A percentile compares a stretch with the other conserved stretches of the same genome.
phyloP scores from a whole-genome alignment of 257 asterid species.

The Solanum medicagineum region DNA sequence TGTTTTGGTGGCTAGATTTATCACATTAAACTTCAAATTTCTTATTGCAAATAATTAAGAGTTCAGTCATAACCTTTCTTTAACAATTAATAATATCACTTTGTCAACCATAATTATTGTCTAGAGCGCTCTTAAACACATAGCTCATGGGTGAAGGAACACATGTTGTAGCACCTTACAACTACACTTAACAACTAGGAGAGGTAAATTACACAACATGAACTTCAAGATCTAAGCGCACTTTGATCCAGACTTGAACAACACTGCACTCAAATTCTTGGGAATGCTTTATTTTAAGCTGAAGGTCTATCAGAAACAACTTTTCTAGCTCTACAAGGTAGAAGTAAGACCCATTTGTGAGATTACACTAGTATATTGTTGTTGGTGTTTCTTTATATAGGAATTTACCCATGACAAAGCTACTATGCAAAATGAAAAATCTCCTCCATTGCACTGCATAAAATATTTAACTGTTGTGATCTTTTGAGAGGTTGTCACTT shows the following conservation, averaged over 20 bases:
- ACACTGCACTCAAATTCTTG: background rate
- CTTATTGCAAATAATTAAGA: background rate
- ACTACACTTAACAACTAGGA: background rate
- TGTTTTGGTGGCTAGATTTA: background rate
- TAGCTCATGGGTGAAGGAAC: background rate
- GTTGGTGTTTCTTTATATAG: background rate
- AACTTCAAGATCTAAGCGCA: no score
- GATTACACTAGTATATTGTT: background rate
- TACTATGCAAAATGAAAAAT: background rate
- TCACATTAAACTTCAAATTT: background rate
- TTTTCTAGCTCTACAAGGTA: background rate
- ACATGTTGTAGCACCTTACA: background rate
- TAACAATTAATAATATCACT: background rate
- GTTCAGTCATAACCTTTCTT: background rate
- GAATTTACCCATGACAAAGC: background rate
- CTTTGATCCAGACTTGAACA: no score
- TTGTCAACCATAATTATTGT: background rate
- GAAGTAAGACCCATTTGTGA: background rate
- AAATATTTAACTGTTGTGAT: background rate
- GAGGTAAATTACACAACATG: no score
- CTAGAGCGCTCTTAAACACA: background rate
- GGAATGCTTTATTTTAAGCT: background rate
- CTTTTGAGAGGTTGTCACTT: background rate
- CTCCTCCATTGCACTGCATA: background rate
- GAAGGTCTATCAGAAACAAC: background rate